Evolutionary conservation across 257 asterid genomes (phyloP).

Genomic region (Pogostemon cablin): DNA sequence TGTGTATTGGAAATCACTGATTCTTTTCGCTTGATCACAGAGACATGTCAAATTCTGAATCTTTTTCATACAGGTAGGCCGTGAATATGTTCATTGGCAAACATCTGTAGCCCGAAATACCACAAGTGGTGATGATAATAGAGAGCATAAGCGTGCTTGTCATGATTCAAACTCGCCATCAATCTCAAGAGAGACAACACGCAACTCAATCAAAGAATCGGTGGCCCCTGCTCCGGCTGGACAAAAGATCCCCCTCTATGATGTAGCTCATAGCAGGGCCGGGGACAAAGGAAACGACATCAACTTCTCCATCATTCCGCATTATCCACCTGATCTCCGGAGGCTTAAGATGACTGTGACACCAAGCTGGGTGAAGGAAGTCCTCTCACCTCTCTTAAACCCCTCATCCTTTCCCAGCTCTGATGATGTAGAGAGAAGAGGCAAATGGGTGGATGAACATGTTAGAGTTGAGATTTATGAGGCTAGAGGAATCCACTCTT

Average conservation of each 20-base stretch:
- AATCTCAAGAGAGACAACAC: constrained; percentile 31
- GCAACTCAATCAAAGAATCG: constrained; percentile 32
- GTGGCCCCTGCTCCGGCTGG: constrained; percentile 59
- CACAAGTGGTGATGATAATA: constrained; percentile 27
- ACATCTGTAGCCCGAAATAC: constrained; percentile 48
- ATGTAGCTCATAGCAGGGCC: constrained; percentile 81
- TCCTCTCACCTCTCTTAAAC: constrained; percentile 58
- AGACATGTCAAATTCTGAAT: constrained; percentile 21
- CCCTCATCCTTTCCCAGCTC: constrained; percentile 55
- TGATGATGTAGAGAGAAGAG: constrained; percentile 46
- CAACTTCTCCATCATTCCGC: constrained; percentile 87
- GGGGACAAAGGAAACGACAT: constrained; percentile 94
- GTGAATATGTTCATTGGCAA: constrained; percentile 75
- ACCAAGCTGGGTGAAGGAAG: constrained; percentile 74
- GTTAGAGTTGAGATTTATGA: constrained; percentile 84
- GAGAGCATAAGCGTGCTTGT: constrained; percentile 28
- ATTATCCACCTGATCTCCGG: constrained; percentile 73
- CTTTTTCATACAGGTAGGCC: constrained; percentile 57
- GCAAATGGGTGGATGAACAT: constrained; percentile 52
- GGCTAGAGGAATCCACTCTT: constrained; percentile 71
- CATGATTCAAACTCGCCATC: constrained; percentile 35
- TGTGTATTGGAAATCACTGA: constrained; percentile 12
- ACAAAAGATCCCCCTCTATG: constrained; percentile 61
- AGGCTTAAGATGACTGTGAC: constrained; percentile 75
- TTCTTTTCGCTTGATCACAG: constrained; percentile 5